phyloP scores from a whole-genome alignment of 371 early-diverging fungal genomes.

The Batkoa obscura region DNA sequence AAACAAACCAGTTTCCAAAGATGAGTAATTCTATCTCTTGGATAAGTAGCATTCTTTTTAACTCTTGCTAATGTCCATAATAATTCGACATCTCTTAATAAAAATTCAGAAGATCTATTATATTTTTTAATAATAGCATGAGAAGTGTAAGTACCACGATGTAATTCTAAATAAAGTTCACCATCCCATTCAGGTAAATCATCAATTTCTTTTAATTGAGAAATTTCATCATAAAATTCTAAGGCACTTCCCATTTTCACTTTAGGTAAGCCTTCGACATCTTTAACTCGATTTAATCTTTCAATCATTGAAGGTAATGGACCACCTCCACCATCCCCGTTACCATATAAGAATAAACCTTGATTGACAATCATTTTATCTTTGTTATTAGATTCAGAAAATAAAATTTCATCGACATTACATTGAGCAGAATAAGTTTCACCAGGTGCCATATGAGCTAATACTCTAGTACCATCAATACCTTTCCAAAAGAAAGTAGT shows the following conservation, averaged over 20 bases:
- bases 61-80: constrained; percentile 23
- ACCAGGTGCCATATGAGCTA: constrained; percentile 23
- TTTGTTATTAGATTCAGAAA: constrained; percentile 55
- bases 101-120: constrained; percentile 68
- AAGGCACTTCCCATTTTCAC: constrained; percentile 54
- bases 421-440: constrained; percentile 15
- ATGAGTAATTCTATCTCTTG: constrained; percentile 41
- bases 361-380: constrained; percentile 62
- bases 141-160: constrained; percentile 91
- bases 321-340: constrained; percentile 97
- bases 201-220: constrained; percentile 18
- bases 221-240: constrained; percentile 54
- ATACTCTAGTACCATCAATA: constrained; percentile 18
- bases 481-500: constrained; percentile 75
- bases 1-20: constrained; percentile 85
- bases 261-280: constrained; percentile 53
- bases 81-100: constrained; percentile 70
- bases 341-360: constrained; percentile 71
- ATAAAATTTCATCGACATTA: background rate
- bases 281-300: constrained; percentile 47
- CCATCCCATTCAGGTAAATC: constrained; percentile 76
- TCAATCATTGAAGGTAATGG: constrained; percentile 75
- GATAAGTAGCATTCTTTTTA: constrained; percentile 26
- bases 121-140: constrained; percentile 68
- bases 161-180: constrained; percentile 90